These are phyloP conservation scores for Cichorium intybus DNA, from an alignment of 140 eudicot genomes.

Conservation along the genomic window DNA sequence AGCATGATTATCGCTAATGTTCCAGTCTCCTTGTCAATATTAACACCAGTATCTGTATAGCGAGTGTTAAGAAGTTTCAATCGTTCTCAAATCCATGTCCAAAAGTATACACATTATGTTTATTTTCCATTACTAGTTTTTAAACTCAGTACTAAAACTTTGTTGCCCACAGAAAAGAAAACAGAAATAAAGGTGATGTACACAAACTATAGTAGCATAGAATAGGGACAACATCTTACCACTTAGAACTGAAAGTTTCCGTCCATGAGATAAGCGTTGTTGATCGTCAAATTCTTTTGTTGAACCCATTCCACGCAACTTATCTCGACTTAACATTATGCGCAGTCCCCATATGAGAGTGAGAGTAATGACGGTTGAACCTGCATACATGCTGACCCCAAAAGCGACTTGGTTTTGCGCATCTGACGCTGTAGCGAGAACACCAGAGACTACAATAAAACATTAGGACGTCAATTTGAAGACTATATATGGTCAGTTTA, in stretches of 20 bases:
- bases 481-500: too few species aligned
- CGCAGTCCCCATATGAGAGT: conserved; percentile 23
- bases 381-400: conserved; percentile 27
- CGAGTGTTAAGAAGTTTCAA: background rate
- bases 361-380: conserved; percentile 25
- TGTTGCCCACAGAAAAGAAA: too few species aligned
- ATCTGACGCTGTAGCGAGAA: conserved; percentile 5
- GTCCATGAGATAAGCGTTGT: background rate
- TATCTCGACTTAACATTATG: conserved; percentile 6
- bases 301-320: conserved; percentile 14
- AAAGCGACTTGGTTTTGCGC: conserved; percentile 25
- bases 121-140: too few species aligned
- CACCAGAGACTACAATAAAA: background rate
- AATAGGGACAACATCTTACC: conserved; percentile 1
- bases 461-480: background rate
- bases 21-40: conserved; percentile 15
- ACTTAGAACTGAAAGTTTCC: background rate
- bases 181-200: too few species aligned
- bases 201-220: background rate
- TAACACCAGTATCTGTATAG: conserved; percentile 21
- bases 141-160: too few species aligned
- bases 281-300: background rate
- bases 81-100: too few species aligned
- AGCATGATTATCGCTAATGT: conserved; percentile 10
- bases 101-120: too few species aligned